Conservation (phyloP, 2,329 filamentous ascomycete genomes). For the Aureobasidium sp. region DNA sequence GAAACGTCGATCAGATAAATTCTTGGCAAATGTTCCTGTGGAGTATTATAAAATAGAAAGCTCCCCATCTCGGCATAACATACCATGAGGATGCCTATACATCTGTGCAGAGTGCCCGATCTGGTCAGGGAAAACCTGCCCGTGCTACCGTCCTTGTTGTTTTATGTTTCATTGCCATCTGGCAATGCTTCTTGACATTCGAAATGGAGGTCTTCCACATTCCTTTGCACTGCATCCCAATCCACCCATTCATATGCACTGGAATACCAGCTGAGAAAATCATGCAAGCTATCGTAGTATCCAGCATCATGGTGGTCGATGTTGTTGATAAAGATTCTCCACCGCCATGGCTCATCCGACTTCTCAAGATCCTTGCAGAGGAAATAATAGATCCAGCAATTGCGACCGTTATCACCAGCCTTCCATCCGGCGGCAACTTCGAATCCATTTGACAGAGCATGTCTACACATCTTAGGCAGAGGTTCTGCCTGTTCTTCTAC, state of each 20-base stretch:
- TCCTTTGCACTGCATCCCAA: neutral
- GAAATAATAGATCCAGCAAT: neutral
- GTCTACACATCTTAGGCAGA: neutral
- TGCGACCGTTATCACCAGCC: neutral
- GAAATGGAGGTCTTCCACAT: neutral
- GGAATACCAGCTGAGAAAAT: neutral
- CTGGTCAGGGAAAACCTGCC: too few species aligned
- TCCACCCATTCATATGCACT: neutral
- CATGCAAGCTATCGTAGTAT: neutral
- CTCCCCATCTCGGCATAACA: too few species aligned
- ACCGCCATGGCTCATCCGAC: neutral
- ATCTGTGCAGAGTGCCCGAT: too few species aligned
- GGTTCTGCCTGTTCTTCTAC: neutral
- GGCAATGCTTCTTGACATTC: neutral
- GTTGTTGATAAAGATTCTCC: neutral
- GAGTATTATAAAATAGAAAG: too few species aligned
- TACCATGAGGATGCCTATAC: too few species aligned
- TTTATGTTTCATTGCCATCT: too few species aligned
- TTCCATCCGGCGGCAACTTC: conserved; percentile 1
- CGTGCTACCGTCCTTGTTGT: too few species aligned
- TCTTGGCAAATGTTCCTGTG: too few species aligned
- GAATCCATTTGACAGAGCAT: neutral
- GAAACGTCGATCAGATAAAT: too few species aligned
- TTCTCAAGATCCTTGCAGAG: neutral
- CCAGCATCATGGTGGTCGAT: neutral